Base-by-base conservation (phyloP, 2,329 filamentous ascomycete species). In the Penicillium concentricum region DNA sequence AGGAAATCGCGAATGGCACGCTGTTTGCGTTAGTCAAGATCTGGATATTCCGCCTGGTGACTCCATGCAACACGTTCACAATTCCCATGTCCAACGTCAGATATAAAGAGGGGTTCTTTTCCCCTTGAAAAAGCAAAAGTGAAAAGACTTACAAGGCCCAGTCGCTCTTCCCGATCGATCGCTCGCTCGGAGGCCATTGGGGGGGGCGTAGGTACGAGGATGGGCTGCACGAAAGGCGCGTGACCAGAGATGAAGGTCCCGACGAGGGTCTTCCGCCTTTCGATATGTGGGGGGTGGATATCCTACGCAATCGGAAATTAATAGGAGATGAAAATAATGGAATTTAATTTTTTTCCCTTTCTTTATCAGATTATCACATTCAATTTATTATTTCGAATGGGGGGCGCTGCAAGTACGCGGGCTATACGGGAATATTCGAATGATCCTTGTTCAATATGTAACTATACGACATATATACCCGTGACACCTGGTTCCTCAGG, bases 1-100 rank as follows among this genome's bases (percentile, higher is more conserved):
- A 99, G 87, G 78, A 99, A 99, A 68, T 96, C 90, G 76, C 94
- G 90, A 69, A 97, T 92, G 61, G 90, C 88, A 80, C 88, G 88
- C 92, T 96, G 76, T 63, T 67, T 57, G 55, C 62, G 63, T 73
- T 68, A 74, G 69, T 66, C 59, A 61, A 58, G 59, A 62, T 61
- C 54, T 56, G 46, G 63, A 62, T 62, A 51, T 51, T 39, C 18
- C 18, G 28, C 35, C 28, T 51, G 49, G 49, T 51, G 38, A 51
- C 49, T 51, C 49, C 49, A 51, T 54, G 52, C 38, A 42, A 42
- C 52, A 50, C 37, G 48, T 47, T 60, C 47, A 56, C 52, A 57
- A 50, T 53, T 52, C 54, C 26, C 37, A 50, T 51, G 48, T 51
- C 38, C 48, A 42, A 51, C 48, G 37, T 51, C 37, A 42, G 48